Percentiles rank a stretch among this genome's conserved stretches.
These are phyloP conservation scores for Rhizomucor miehei DNA, from an alignment of 371 early-diverging fungal genomes.

Conservation along the genomic window DNA sequence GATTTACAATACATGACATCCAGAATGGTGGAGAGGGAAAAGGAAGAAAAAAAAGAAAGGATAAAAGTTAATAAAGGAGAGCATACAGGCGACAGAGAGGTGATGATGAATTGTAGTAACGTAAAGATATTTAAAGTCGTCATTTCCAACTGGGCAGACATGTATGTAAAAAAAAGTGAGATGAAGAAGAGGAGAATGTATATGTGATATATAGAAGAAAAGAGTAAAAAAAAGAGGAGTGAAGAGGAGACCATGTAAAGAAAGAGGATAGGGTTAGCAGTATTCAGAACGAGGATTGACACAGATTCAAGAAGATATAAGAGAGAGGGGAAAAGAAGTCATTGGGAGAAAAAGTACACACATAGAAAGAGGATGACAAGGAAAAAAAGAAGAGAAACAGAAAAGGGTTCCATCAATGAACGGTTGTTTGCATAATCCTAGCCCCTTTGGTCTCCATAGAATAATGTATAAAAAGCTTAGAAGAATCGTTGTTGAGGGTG, in stretches of 20 bases:
- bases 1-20: no score
- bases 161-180: not conserved
- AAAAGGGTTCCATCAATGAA: not conserved
- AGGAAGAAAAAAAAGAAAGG: not conserved
- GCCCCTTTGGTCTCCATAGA: not conserved
- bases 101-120: not conserved
- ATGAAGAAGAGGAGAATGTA: not conserved
- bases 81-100: not conserved
- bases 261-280: no score
- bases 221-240: not conserved
- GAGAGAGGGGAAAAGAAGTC: not conserved
- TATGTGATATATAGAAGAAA: no score
- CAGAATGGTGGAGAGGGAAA: not conserved
- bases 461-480: not conserved
- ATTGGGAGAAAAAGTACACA: not conserved
- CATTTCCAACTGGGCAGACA: not conserved
- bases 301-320: not conserved
- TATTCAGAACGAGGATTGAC: not conserved
- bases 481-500: not conserved
- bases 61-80: not conserved
- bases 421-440: not conserved
- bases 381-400: not conserved
- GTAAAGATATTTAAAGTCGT: not conserved
- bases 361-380: not conserved
- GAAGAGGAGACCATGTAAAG: not conserved